These are phyloP conservation scores for Chernovozyma sophiae-reginae DNA, from an alignment of 1,139 yeast genomes.

Conservation along the genomic window DNA sequence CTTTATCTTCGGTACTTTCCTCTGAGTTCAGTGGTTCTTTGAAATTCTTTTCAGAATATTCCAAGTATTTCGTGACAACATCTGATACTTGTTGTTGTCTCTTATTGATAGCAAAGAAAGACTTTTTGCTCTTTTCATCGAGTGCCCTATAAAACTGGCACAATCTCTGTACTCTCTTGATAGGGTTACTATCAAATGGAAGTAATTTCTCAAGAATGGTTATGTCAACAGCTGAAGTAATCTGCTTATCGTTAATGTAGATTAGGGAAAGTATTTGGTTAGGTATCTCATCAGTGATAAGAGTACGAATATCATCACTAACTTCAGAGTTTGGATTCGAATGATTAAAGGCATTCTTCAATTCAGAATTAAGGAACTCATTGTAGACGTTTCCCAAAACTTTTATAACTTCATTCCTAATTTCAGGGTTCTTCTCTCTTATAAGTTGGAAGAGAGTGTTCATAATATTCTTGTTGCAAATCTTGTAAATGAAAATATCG, in stretches of 20 bases:
- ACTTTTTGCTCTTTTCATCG: conserved; percentile 54
- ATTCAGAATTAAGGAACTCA: conserved; percentile 18
- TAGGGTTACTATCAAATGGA: conserved; percentile 48
- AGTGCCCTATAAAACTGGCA: conserved; percentile 46
- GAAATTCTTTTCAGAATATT: conserved; percentile 24
- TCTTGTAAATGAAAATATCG: conserved; percentile 35
- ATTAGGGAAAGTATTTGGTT: conserved; percentile 60
- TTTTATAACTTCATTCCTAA: conserved; percentile 59
- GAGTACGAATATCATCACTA: conserved; percentile 38
- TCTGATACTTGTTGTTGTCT: conserved; percentile 61
- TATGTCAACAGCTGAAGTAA: conserved; percentile 66
- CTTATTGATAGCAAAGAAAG: conserved; percentile 64
- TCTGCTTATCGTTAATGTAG: conserved; percentile 68
- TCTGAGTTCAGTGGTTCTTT: conserved; percentile 14
- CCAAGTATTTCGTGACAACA: conserved; percentile 34
- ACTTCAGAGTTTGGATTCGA: conserved; percentile 19
- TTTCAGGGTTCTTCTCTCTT: conserved; percentile 64
- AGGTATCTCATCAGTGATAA: conserved; percentile 50
- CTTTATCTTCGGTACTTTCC: conserved; percentile 18
- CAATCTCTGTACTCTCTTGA: conserved; percentile 50
- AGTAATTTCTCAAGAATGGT: conserved; percentile 57
- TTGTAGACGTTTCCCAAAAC: conserved; percentile 55
- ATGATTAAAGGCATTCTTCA: conserved; percentile 7
- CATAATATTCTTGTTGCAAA: conserved; percentile 47
- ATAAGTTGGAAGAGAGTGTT: conserved; percentile 56